Evolutionary conservation across 805 yeast species (phyloP).

Genomic region (Starmerella apicola): DNA sequence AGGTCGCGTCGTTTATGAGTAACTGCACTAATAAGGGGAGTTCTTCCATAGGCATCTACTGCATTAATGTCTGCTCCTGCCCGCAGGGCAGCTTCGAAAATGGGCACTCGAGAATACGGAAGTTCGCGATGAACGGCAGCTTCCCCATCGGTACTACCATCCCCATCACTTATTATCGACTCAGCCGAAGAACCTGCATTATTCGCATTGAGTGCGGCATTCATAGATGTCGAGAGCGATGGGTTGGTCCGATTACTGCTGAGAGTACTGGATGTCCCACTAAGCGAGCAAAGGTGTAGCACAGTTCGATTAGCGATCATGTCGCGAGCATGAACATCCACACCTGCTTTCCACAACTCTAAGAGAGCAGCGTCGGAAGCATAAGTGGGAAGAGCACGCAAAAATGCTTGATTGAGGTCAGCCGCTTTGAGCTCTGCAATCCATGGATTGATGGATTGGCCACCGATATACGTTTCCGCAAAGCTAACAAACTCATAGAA

Average conservation of each 20-base stretch:
- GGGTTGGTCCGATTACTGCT: no score
- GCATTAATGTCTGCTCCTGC: slow-evolving; percentile 21
- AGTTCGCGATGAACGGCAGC: slow-evolving; percentile 2
- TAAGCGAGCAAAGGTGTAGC: slow-evolving; percentile 49
- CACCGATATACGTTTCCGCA: slow-evolving; percentile 24
- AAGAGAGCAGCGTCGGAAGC: slow-evolving; percentile 52
- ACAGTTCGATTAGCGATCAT: slow-evolving; percentile 64
- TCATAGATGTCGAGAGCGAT: no score
- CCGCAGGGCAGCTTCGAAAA: slow-evolving; percentile 25
- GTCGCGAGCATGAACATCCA: slow-evolving; percentile 53
- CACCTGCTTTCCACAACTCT: slow-evolving; percentile 36
- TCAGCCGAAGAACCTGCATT: no score
- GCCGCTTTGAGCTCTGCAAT: slow-evolving; percentile 32
- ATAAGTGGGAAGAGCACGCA: slow-evolving; percentile 50
- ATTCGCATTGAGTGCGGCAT: not conserved
- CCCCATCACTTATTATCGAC: no score
- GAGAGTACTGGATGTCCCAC: not conserved
- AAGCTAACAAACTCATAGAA: slow-evolving; percentile 51
- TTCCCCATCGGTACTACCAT: no score
- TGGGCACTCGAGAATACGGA: slow-evolving; percentile 21
- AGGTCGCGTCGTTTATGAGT: slow-evolving; percentile 37
- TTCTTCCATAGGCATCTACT: slow-evolving; percentile 43
- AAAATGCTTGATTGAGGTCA: slow-evolving; percentile 55
- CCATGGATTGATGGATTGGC: slow-evolving; percentile 35
- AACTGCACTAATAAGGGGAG: slow-evolving; percentile 80